Evolutionary conservation across 495 filamentous ascomycete species (phyloP), one percentile per base, ranked within the genome.

Genomic region (Aspergillus kassunensis): DNA sequence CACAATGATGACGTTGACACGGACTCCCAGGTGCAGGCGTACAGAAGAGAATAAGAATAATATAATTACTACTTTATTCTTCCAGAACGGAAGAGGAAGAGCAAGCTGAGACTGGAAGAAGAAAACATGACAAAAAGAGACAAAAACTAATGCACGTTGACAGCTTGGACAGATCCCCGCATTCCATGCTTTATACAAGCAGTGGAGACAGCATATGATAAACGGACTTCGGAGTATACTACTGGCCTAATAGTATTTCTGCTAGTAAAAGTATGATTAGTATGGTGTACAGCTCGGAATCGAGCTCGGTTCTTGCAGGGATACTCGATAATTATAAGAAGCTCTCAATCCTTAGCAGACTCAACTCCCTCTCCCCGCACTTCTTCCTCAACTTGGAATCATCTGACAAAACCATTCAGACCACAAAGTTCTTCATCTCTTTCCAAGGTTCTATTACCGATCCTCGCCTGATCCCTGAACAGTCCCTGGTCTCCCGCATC

Each of bases 311-410:
- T 51, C 34, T 42, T 44, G 41, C 30, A 35, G 23, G 30, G 44
- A 41, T 40, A n/a, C 23, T 45, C 21, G 43, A 45, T 45, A 40
- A n/a, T 46, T 46, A 53, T 46, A 46, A 53, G 23, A 35, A 46
- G 44, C 44, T 46, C 23, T 42, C 9, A 13, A 37, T 24, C 7
- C 35, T 39, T 6, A 15, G 18, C 5, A 1, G 20, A 15, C 25
- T 18, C n/a, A n/a, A n/a, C n/a, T n/a, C 9, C 24, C 27, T 37
- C 36, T 51, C 54, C 54, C 54, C 54, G 54, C 54, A 45, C 42
- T 20, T 48, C 12, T 40, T 43, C 43, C 48, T 29, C 48, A 21
- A 51, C 48, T 25, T n/a, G n/a, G n/a, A n/a, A 52, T 56, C 54
- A 56, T 56, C 54, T 56, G 54, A 52, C 49, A n/a, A n/a, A 45